A percentile compares a stretch with the other conserved stretches of the same genome.
phyloP scores from a whole-genome alignment of 805 yeast genomes.

The Candida adriatica region DNA sequence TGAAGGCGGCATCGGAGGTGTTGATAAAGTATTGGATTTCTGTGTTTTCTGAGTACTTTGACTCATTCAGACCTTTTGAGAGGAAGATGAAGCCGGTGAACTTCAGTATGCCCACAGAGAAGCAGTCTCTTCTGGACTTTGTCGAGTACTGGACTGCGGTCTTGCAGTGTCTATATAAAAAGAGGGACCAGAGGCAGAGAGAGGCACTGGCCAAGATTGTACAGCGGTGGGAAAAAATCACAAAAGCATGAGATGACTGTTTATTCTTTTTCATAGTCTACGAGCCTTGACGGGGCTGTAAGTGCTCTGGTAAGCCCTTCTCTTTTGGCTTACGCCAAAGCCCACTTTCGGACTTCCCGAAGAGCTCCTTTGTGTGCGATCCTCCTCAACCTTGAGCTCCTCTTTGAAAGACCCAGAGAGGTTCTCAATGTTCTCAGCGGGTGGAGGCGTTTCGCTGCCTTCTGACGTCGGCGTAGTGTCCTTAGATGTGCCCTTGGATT shows the following conservation, averaged over 20 bases:
- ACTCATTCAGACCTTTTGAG: conserved; percentile 16
- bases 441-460: too few species aligned
- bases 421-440: conserved; percentile 8
- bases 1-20: conserved; percentile 37
- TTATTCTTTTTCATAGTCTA: too few species aligned
- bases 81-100: conserved; percentile 22
- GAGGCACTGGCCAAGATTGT: conserved; percentile 26
- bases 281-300: conserved; percentile 22
- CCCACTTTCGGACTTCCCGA: conserved; percentile 6
- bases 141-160: conserved; percentile 46
- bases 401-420: conserved; percentile 14
- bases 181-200: conserved; percentile 27
- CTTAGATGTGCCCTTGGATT: conserved; percentile 2
- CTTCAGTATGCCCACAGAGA: conserved; percentile 24
- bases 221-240: conserved; percentile 35
- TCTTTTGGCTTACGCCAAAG: conserved; percentile 21
- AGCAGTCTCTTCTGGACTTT: conserved; percentile 32
- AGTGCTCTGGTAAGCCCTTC: conserved; percentile 13
- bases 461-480: too few species aligned
- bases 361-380: not conserved
- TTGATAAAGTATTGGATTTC: conserved; percentile 47
- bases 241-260: too few species aligned
- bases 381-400: conserved; percentile 9
- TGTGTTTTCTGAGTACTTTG: conserved; percentile 48
- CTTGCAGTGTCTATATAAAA: conserved; percentile 35